Evolutionary conservation across 371 early-diverging fungal species (phyloP), one percentile per base, ranked within the genome.

Genomic region (Haplosporangium sp.): DNA sequence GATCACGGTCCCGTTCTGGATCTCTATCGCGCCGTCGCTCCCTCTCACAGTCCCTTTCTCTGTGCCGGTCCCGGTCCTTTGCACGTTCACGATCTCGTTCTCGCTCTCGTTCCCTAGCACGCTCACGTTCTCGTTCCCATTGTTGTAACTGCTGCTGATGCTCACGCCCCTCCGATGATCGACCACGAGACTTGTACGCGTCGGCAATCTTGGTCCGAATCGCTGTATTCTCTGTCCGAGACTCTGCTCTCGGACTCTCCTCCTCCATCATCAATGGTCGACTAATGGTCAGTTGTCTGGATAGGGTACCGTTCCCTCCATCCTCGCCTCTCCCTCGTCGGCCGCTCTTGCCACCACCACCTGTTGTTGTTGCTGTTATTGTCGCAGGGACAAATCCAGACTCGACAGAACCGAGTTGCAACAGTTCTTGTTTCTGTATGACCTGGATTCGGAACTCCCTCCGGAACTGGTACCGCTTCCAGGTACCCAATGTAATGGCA

Each of bases 211-310:
- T 29, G 29, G 29, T 29, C 29, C 29, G 29, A n/a, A 50, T n/a
- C 56, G 56, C 13, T 38, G 43, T 8, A 46, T 64, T 6, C 36
- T 29, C 29, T 29, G 29, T 29, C 29, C 4, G 29, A 4, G 29
- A 29, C 29, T 29, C 29, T 29, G 29, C 46, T 6, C 21, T 21
- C 41, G 58, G 52, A 7, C 57, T 55, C 47, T 23, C 62, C 21
- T 55, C 68, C 9, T 55, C 40, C 47, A 48, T 54, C 59, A 70
- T 23, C 8, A 40, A 42, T 20, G 18, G 13, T 2, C 53, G 56
- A n/a, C 68, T 61, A 14, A 55, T 45, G 18, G 68, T 61, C 0
- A 48, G 21, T 42, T 61, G 47, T 42, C 50, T 68, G 55, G 45
- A 67, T 29, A 53, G 18, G 5, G 55, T 37, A 12, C 18, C 29